These are phyloP conservation scores for Hypoxylon subgilvum DNA, from an alignment of 495 filamentous ascomycete genomes.

Conservation along the genomic window DNA sequence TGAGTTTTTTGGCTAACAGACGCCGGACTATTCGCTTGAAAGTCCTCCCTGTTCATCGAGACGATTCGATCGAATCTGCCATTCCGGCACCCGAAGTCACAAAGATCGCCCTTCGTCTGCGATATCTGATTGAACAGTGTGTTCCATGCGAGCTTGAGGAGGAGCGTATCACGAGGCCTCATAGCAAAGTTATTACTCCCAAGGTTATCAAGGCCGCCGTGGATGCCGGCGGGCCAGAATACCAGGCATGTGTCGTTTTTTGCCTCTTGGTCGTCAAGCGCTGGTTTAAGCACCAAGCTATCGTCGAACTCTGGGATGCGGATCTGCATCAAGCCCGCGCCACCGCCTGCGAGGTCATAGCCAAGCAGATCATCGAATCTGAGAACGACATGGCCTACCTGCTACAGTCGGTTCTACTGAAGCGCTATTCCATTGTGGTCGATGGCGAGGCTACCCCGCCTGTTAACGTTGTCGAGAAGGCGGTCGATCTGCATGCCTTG, in stretches of 20 bases:
- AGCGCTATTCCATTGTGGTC: constrained; percentile 82
- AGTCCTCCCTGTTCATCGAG: constrained; percentile 68
- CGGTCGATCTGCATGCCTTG: constrained; percentile 90
- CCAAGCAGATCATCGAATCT: constrained; percentile 89
- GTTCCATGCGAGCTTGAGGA: constrained; percentile 87
- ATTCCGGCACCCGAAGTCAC: constrained; percentile 76
- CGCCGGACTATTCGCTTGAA: constrained; percentile 21
- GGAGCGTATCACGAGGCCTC: constrained; percentile 70
- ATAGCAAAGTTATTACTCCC: constrained; percentile 82
- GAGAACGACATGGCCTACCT: constrained; percentile 79
- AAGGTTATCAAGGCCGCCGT: constrained; percentile 78
- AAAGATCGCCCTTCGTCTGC: constrained; percentile 83
- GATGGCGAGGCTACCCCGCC: constrained; percentile 74
- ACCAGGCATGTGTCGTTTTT: constrained; percentile 77
- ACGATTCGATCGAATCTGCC: constrained; percentile 61
- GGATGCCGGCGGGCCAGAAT: constrained; percentile 77
- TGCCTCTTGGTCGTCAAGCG: constrained; percentile 85
- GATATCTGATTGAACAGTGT: constrained; percentile 87
- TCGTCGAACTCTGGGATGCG: constrained; percentile 87
- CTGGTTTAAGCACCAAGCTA: constrained; percentile 87
- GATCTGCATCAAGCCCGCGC: constrained; percentile 80
- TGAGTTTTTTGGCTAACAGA: constrained; percentile 26
- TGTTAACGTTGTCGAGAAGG: constrained; percentile 85
- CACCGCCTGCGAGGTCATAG: constrained; percentile 88
- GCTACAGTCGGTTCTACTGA: constrained; percentile 81